A percentile compares a stretch with the other conserved stretches of the same genome.
phyloP scores from a whole-genome alignment of 441 rosid species.

The Arabidopsis lyrata region DNA sequence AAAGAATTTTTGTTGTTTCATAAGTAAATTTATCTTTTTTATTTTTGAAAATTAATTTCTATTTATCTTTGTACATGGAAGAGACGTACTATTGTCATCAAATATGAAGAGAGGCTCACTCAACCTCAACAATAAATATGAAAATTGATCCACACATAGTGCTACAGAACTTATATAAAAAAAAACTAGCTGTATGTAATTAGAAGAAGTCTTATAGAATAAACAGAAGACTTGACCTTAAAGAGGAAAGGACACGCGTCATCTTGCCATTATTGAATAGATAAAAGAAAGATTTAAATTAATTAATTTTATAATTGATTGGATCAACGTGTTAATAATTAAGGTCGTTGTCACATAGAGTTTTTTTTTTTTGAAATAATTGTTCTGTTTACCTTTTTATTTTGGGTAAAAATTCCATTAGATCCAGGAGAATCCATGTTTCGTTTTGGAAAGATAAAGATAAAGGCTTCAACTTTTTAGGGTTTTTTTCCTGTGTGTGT shows the following conservation, averaged over 20 bases:
- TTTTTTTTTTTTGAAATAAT: not conserved
- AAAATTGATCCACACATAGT: too few relatives aligned
- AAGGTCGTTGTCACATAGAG: conserved; percentile 44
- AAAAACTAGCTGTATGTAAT: too few relatives aligned
- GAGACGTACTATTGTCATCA: too few relatives aligned
- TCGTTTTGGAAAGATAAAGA: conserved; percentile 41
- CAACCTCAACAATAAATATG: too few relatives aligned
- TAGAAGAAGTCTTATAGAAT: too few relatives aligned
- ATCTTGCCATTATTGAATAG: not conserved
- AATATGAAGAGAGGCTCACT: too few relatives aligned
- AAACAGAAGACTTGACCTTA: not conserved
- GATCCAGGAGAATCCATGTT: conserved; percentile 47
- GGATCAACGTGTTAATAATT: conserved; percentile 40
- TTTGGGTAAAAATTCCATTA: conserved; percentile 14
- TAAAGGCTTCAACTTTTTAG: conserved; percentile 51
- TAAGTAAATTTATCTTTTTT: too few relatives aligned
- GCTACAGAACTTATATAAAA: too few relatives aligned
- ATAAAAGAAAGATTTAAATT: not conserved
- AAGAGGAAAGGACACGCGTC: conserved; percentile 26
- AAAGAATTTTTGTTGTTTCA: too few relatives aligned
- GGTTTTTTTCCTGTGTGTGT: conserved; percentile 43
- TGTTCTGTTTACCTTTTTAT: not conserved
- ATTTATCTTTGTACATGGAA: too few relatives aligned
- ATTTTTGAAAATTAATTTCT: too few relatives aligned
- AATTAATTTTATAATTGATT: conserved; percentile 23